Conservation (phyloP, 768 basidiomycete species). For the Pleurotus sapidus region DNA sequence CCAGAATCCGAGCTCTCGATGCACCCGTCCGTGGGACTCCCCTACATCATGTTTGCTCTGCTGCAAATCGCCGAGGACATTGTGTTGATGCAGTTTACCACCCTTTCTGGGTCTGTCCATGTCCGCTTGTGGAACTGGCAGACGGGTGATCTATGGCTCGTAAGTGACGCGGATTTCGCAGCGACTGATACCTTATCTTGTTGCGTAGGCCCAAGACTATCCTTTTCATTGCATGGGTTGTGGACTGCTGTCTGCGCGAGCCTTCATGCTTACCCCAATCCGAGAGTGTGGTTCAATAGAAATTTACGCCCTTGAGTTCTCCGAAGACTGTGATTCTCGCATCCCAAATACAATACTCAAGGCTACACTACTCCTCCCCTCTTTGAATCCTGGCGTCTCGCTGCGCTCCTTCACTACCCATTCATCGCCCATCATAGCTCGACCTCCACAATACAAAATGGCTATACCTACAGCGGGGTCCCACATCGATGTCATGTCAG, state of each 20-base stretch:
- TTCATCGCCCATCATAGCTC: slow-evolving; percentile 29
- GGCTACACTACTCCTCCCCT: slow-evolving; percentile 15
- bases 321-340: neutral
- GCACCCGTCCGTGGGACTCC: slow-evolving; percentile 19
- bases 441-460: slow-evolving; percentile 16
- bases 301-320: slow-evolving; percentile 37
- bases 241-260: slow-evolving; percentile 40
- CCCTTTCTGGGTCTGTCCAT: slow-evolving; percentile 20
- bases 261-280: slow-evolving; percentile 39
- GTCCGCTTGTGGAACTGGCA: slow-evolving; percentile 54
- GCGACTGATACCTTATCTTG: neutral
- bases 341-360: slow-evolving; percentile 3
- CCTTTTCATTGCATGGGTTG: slow-evolving; percentile 37
- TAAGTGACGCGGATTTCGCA: slow-evolving; percentile 22
- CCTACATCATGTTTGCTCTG: slow-evolving; percentile 24
- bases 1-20: slow-evolving; percentile 11
- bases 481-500: slow-evolving; percentile 8
- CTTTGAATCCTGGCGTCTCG: slow-evolving; percentile 6
- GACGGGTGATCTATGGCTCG: slow-evolving; percentile 37
- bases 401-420: slow-evolving; percentile 24
- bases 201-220: neutral
- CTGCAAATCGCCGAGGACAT: slow-evolving; percentile 52
- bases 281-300: slow-evolving; percentile 33
- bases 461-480: slow-evolving; percentile 21
- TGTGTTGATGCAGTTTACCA: slow-evolving; percentile 42